Evolutionary conservation across 1,139 yeast species (phyloP), one percentile per base, ranked within the genome.

Genomic region (Lodderomyces theae): DNA sequence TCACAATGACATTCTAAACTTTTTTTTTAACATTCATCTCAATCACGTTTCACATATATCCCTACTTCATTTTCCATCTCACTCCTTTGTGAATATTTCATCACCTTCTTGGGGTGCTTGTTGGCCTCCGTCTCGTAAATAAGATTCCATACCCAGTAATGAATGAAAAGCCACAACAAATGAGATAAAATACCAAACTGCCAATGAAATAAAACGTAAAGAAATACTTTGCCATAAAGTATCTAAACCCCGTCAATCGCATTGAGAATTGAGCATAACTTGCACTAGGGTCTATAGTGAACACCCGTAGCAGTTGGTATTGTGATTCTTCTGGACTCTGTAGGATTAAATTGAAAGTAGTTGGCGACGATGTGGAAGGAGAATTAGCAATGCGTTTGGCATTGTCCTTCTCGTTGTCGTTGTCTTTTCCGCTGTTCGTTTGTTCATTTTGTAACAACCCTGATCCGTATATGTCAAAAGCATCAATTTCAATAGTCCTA

Each of bases 211-310:
- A 70, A 38, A 77, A 69, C 0, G 66, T 41, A 12, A 63, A 53
- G 42, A 73, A 75, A 54, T 79, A 76, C 38, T 72, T 64, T 41
- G 72, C 74, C 55, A 84, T 55, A 45, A 79, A 74, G 56, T 73
- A 80, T 28, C 86, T 61, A 37, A 83, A 56, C 0, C 90, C 90
- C 15, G 59, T 61, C 74, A 82, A 79, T 38, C 72, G 62, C 9
- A 64, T 54, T 16, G 47, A 51, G 33, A 61, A 51, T 25, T 51
- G 51, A 23, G 59, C 40, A 35, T 35, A 45, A 2, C 54, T 50
- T 4, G 29, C 13, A 30, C 42, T 42, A 39, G 44, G 43, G 26
- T 42, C 52, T 23, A 48, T 42, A 8, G 49, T 29, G 21, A 40
- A 46, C 4, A 42, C 26, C 8, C 34, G 29, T 7, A 7, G 31